phyloP scores from a whole-genome alignment of 83 land plant genomes.

The Picea engelmannii region DNA sequence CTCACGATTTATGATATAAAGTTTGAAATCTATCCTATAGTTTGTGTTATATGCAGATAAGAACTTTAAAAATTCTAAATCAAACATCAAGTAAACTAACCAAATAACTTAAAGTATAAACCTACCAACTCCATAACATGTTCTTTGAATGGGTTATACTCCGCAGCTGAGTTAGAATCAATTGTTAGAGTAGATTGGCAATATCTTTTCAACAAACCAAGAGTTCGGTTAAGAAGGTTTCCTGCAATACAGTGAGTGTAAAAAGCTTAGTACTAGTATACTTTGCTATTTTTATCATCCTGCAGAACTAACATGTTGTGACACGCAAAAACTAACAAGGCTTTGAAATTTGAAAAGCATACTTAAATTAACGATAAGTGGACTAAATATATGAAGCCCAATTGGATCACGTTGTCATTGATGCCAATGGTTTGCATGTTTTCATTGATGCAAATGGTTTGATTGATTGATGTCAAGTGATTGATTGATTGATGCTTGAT shows the following conservation, averaged over 20 bases:
- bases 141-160: conserved; percentile 61
- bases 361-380: neutral
- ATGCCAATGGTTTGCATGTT: too few relatives aligned
- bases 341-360: neutral
- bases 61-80: neutral
- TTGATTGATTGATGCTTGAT: too few relatives aligned
- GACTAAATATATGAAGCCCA: neutral
- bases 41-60: neutral
- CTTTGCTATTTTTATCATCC: neutral
- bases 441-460: too few relatives aligned
- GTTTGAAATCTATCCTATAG: neutral
- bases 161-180: conserved; percentile 65
- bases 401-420: too few relatives aligned
- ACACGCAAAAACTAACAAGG: neutral
- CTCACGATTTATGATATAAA: too few relatives aligned
- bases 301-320: neutral
- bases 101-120: conserved; percentile 7
- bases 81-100: neutral
- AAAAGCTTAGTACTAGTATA: neutral
- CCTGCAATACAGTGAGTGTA: conserved; percentile 43
- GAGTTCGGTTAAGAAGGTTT: conserved; percentile 96
- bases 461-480: too few relatives aligned
- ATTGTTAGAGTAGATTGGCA: conserved; percentile 74
- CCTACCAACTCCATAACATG: conserved; percentile 57
- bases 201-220: conserved; percentile 92